phyloP scores from a whole-genome alignment of 331 rosid species.

The Quercus tomentella region DNA sequence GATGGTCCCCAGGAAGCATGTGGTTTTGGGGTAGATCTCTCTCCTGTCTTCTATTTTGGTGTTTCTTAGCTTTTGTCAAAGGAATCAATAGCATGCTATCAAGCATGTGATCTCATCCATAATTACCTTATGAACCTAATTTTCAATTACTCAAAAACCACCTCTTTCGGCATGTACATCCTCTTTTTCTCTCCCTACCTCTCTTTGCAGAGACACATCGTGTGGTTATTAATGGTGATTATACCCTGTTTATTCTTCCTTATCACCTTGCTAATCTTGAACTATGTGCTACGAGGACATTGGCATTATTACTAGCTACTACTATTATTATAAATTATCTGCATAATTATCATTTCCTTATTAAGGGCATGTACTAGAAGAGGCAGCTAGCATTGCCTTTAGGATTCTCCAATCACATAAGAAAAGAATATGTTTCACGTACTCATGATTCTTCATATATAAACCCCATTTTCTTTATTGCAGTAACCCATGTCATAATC shows the following conservation, averaged over 20 bases:
- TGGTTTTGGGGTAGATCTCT: constrained; percentile 44
- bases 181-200: background rate
- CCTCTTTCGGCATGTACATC: background rate
- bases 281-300: constrained; percentile 24
- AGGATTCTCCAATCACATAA: constrained; percentile 48
- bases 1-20: constrained; percentile 82
- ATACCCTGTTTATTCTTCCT: constrained; percentile 41
- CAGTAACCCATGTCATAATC: constrained; percentile 35
- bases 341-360: constrained; percentile 17
- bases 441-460: constrained; percentile 14
- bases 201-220: constrained; percentile 11
- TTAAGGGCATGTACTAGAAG: background rate
- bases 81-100: constrained; percentile 70
- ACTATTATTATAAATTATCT: background rate
- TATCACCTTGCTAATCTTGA: constrained; percentile 42
- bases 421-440: constrained; percentile 45
- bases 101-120: constrained; percentile 61
- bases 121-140: constrained; percentile 31
- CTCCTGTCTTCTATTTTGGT: constrained; percentile 40
- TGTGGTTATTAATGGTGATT: constrained; percentile 25
- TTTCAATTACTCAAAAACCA: constrained; percentile 8
- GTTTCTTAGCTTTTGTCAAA: constrained; percentile 48
- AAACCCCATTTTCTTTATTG: background rate
- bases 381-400: constrained; percentile 34
- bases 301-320: constrained; percentile 11